phyloP scores from a whole-genome alignment of 2,329 filamentous ascomycete species.

The Sporothrix humicola region DNA sequence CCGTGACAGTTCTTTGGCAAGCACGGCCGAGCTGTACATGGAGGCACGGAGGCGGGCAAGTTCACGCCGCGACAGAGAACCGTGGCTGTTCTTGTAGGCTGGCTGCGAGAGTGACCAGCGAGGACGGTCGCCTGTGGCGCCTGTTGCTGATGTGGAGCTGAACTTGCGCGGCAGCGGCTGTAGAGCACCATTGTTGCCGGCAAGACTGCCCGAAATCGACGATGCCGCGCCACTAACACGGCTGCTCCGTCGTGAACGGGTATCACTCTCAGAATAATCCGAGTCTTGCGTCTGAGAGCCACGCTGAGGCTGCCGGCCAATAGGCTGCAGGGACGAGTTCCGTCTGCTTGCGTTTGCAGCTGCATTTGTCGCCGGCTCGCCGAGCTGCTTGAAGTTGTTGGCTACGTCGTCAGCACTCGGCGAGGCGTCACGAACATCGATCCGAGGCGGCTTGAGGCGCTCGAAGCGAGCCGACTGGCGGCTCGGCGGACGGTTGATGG shows the following conservation, averaged over 20 bases:
- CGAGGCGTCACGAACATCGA: conserved; percentile 54
- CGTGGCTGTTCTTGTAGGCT: not conserved
- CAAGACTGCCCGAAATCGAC: conserved; percentile 4
- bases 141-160: not conserved
- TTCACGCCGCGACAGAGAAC: conserved; percentile 61
- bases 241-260: conserved; percentile 31
- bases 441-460: conserved; percentile 55
- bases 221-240: not conserved
- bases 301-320: conserved; percentile 34
- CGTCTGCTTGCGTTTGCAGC: not conserved
- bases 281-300: conserved; percentile 18
- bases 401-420: conserved; percentile 44
- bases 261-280: conserved; percentile 33
- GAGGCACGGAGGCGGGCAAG: conserved; percentile 78
- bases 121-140: conserved; percentile 45
- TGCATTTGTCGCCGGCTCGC: not conserved
- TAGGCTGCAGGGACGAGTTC: not conserved
- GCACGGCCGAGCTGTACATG: conserved; percentile 84
- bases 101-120: conserved; percentile 40
- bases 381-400: conserved; percentile 5
- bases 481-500: conserved; percentile 43
- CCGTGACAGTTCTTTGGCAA: conserved; percentile 78
- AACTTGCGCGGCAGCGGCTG: conserved; percentile 39
- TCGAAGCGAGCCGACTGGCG: conserved; percentile 55
- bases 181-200: not conserved